Evolutionary conservation across 805 yeast genomes (phyloP).

Genomic region (Spathaspora sp.): DNA sequence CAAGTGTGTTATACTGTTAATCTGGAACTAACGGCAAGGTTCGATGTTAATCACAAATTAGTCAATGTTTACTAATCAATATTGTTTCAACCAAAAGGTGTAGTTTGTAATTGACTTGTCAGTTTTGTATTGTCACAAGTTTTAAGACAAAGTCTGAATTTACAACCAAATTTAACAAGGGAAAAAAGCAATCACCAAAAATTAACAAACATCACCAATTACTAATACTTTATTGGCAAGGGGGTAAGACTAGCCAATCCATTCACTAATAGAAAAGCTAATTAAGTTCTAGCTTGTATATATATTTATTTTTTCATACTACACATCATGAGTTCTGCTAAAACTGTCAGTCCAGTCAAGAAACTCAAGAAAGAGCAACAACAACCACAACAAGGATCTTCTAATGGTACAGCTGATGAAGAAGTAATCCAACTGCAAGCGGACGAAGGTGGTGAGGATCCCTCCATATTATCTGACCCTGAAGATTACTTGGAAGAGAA

Average conservation of each 20-base stretch:
- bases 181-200: not conserved
- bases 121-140: too few species aligned
- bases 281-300: not conserved
- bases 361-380: constrained; percentile 14
- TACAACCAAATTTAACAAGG: not conserved
- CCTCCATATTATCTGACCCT: constrained; percentile 38
- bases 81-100: too few species aligned
- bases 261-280: not conserved
- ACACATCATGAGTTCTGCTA: constrained; percentile 6
- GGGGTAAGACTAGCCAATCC: not conserved
- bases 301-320: not conserved
- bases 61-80: not conserved
- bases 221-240: not conserved
- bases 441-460: constrained; percentile 17
- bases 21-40: not conserved
- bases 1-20: not conserved
- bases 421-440: constrained; percentile 11
- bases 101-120: too few species aligned
- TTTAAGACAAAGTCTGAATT: too few species aligned
- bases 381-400: constrained; percentile 5
- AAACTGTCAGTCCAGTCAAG: constrained; percentile 7
- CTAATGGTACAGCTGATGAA: constrained; percentile 11
- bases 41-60: not conserved
- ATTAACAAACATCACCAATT: not conserved
- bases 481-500: constrained; percentile 47